Evolutionary conservation across 2,329 filamentous ascomycete genomes (phyloP).

Genomic region (Arthrobotrys iridis): DNA sequence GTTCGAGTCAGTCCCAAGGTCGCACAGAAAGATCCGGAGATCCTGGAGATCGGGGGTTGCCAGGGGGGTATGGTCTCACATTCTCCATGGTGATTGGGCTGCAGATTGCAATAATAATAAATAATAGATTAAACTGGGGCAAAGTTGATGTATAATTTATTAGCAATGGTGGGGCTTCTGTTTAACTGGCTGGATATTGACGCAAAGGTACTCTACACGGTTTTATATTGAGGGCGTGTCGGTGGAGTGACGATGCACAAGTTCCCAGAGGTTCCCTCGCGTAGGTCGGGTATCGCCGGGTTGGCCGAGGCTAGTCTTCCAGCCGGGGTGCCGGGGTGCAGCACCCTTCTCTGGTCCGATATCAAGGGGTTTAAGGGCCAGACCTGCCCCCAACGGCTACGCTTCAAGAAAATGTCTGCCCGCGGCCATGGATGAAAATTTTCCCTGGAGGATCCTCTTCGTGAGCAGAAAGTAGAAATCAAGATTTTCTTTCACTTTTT

Average conservation of each 20-base stretch:
- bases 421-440: constrained; percentile 40
- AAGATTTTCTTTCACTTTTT: constrained; percentile 17
- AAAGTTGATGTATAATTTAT: background rate
- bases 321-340: constrained; percentile 4
- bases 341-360: too few relatives aligned
- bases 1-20: background rate
- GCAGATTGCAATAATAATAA: background rate
- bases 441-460: constrained; percentile 23
- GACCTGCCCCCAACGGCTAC: constrained; percentile 46
- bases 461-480: constrained; percentile 27
- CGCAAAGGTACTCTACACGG: background rate
- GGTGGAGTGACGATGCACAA: constrained; percentile 30
- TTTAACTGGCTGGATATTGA: background rate
- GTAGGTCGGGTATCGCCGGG: constrained; percentile 45
- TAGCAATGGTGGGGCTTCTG: constrained; percentile 11
- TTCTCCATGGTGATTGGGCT: constrained; percentile 36
- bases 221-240: constrained; percentile 30
- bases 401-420: constrained; percentile 17
- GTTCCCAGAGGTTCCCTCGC: constrained; percentile 12
- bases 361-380: background rate
- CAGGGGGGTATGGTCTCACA: constrained; percentile 28
- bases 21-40: constrained; percentile 4
- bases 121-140: background rate
- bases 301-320: constrained; percentile 28
- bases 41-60: constrained; percentile 28